phyloP scores from a whole-genome alignment of 148 eudicot species.

The Linanthus parryae region DNA sequence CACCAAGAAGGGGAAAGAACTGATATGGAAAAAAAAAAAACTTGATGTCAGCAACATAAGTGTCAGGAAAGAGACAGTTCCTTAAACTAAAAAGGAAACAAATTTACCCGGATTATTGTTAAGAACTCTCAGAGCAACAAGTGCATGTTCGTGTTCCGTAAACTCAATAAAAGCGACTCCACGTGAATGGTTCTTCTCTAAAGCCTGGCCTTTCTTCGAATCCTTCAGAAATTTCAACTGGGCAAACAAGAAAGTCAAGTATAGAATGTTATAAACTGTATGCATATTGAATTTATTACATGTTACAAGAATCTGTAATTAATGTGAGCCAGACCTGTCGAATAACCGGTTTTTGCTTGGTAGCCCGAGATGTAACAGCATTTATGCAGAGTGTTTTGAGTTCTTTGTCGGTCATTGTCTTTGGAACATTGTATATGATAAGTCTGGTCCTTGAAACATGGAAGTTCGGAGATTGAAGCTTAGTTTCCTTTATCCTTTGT shows the following conservation, averaged over 20 bases:
- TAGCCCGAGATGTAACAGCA: slow-evolving; percentile 85
- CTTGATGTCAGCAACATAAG: too few species aligned
- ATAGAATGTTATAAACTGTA: not conserved
- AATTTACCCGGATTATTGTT: slow-evolving; percentile 91
- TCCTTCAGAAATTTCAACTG: slow-evolving; percentile 80
- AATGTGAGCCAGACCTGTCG: slow-evolving; percentile 54
- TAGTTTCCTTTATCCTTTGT: slow-evolving; percentile 62
- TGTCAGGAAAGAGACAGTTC: not conserved
- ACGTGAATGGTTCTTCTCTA: slow-evolving; percentile 60
- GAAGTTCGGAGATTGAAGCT: slow-evolving; percentile 86
- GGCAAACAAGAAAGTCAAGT: slow-evolving; percentile 15
- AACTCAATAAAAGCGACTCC: slow-evolving; percentile 96
- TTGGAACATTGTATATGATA: slow-evolving; percentile 82
- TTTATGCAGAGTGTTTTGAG: slow-evolving; percentile 59
- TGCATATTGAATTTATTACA: too few species aligned
- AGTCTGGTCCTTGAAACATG: slow-evolving; percentile 90
- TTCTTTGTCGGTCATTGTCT: slow-evolving; percentile 60
- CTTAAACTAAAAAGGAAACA: not conserved
- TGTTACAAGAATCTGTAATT: too few species aligned
- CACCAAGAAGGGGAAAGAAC: too few species aligned
- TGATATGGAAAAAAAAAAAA: too few species aligned
- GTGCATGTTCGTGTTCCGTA: slow-evolving; percentile 94
- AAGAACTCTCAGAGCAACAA: slow-evolving; percentile 87
- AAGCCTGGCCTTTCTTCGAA: slow-evolving; percentile 50
- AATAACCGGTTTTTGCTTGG: slow-evolving; percentile 77